These are phyloP conservation scores for Cytospora leucostoma DNA, from an alignment of 2,329 filamentous ascomycete genomes.

Conservation along the genomic window DNA sequence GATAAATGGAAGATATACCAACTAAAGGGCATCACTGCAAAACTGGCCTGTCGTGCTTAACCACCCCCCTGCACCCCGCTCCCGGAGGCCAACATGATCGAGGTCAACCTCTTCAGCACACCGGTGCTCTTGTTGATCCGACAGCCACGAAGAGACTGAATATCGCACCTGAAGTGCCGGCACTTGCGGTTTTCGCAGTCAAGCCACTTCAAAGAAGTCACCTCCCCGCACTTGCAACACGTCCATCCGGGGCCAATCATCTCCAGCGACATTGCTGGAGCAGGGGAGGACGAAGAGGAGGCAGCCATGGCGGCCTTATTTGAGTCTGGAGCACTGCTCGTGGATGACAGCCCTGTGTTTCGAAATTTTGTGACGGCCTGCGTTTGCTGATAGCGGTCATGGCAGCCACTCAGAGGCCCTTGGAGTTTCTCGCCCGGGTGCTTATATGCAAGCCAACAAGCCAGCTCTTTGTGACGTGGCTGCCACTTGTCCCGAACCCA, in stretches of 20 bases:
- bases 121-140: slow-evolving; percentile 11
- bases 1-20: no score
- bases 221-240: slow-evolving; percentile 15
- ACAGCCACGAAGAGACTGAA: background rate
- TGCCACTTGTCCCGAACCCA: slow-evolving; percentile 1
- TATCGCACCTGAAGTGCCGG: slow-evolving; percentile 5
- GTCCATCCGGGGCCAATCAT: slow-evolving; percentile 13
- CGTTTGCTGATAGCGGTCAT: background rate
- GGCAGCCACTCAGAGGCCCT: background rate
- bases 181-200: slow-evolving; percentile 19
- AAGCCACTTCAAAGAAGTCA: slow-evolving; percentile 10
- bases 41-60: background rate
- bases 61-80: background rate
- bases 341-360: background rate
- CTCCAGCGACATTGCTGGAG: background rate
- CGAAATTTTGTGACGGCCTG: background rate
- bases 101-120: background rate
- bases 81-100: background rate
- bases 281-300: background rate
- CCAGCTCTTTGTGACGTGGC: background rate
- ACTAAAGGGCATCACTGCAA: background rate
- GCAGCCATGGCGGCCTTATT: background rate
- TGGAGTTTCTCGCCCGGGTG: background rate
- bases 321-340: background rate
- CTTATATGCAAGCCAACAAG: background rate